Percentiles rank a stretch among this genome's conserved stretches.
These are phyloP conservation scores for Euphorbia pulcherrima DNA, from an alignment of 345 rosid genomes.

Conservation along the genomic window DNA sequence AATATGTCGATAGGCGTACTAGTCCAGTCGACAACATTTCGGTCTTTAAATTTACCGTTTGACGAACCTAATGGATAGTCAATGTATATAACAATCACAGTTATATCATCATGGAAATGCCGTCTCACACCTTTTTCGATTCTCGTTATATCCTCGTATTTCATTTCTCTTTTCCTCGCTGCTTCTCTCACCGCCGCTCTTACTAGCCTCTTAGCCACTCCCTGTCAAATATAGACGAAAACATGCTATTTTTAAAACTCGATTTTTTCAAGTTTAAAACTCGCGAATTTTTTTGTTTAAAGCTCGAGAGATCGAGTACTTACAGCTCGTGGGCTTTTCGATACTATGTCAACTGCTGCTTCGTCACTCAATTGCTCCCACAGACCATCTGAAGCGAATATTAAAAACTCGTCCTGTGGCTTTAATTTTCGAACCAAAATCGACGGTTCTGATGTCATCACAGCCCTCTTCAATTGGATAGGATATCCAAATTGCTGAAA, in stretches of 20 bases:
- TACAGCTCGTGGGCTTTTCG: constrained; percentile 39
- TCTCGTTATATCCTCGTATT: constrained; percentile 38
- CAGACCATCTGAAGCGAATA: constrained; percentile 56
- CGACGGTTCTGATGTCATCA: constrained; percentile 53
- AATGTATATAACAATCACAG: constrained; percentile 52
- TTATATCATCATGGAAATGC: constrained; percentile 62
- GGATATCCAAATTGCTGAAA: constrained; percentile 39
- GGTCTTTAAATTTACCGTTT: constrained; percentile 24
- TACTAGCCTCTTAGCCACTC: constrained; percentile 53
- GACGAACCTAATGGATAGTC: constrained; percentile 35
- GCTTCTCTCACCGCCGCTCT: constrained; percentile 52
- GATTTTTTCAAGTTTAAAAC: no score
- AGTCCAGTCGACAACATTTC: constrained; percentile 25
- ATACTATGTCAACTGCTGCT: constrained; percentile 41
- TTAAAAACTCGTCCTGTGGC: constrained; percentile 40
- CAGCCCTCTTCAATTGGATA: constrained; percentile 36
- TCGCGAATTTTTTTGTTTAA: no score
- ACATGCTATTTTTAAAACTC: no score
- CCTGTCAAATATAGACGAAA: constrained; percentile 24
- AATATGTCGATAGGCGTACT: constrained; percentile 45
- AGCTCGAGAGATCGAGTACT: constrained; percentile 6
- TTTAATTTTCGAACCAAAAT: constrained; percentile 33
- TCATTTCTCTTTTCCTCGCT: constrained; percentile 54
- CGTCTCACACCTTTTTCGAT: constrained; percentile 50
- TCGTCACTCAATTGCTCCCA: constrained; percentile 58